Evolutionary conservation across 164 flowering plant genomes (phyloP), one percentile per base, ranked within the genome.

Genomic region (Protea cynaroides): DNA sequence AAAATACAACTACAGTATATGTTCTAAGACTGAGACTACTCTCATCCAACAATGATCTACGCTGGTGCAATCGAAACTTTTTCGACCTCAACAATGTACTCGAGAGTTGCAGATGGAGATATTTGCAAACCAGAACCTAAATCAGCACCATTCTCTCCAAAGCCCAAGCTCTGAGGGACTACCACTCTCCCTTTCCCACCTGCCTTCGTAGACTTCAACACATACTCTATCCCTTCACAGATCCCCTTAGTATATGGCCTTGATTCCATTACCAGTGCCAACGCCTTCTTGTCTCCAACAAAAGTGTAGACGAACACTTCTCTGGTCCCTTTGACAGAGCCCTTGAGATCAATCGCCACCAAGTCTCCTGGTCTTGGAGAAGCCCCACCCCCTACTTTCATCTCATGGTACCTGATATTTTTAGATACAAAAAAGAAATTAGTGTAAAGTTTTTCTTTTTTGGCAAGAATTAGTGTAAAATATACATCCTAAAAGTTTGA

Each of bases 201-300:
- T 2, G 85, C 79, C 67, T 84, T 88, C 92, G 88, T 90, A 3
- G 87, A 69, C 70, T 76, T 85, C 76, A 90, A 58, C 6, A 76
- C 89, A 66, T 76, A 76, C 56, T 92, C 96, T 61, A 88, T 74
- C 8, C 98, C 98, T 80, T 92, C 96, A 78, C 96, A 86, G 82
- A 90, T 76, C 25, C 98, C 98, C 68, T 69, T 92, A 6, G 84
- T 82, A 49, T 90, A 92, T 15, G 98, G 96, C 74, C 95, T 85
- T 51, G 96, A 90, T 11, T 89, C 96, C 85, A 90, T 74, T 8
- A 92, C 86, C 34, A 90, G 69, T 2, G 96, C 95, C 76, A 86
- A 60, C 17, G 91, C 82, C 75, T 75, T 92, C 74, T 75, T 81
- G 6, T 79, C 76, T 9, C 76, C 72, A 1, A 65, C 86, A 72